These are phyloP conservation scores for Endothia cerciana DNA, from an alignment of 2,329 filamentous ascomycete species.

Conservation along the genomic window DNA sequence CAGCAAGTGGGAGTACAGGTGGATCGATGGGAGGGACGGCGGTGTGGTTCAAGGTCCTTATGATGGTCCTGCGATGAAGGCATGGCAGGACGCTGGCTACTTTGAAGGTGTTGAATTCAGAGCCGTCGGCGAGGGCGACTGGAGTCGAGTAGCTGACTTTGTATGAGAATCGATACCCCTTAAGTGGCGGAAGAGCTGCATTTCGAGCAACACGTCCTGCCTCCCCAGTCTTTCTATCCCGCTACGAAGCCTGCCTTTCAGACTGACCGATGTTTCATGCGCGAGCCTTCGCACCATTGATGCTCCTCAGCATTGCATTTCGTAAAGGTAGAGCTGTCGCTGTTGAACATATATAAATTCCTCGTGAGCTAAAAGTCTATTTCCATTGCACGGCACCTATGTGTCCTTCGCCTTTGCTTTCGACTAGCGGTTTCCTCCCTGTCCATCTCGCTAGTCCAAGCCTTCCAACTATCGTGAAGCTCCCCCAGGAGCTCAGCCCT, in stretches of 20 bases:
- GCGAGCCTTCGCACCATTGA: not conserved
- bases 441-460: conserved; percentile 20
- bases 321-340: not conserved
- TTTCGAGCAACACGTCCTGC: not conserved
- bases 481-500: conserved; percentile 8
- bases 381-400: not conserved
- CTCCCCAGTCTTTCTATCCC: too few species aligned
- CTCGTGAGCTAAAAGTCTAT: not conserved
- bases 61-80: conserved; percentile 81
- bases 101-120: conserved; percentile 90
- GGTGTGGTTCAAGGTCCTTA: conserved; percentile 84
- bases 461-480: conserved; percentile 10
- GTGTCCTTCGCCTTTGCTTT: conserved; percentile 1
- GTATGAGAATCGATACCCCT: conserved; percentile 4
- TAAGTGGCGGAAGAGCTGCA: not conserved
- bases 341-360: not conserved
- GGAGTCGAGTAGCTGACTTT: conserved; percentile 50
- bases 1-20: conserved; percentile 85
- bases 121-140: conserved; percentile 56
- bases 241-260: too few species aligned
- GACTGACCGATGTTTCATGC: not conserved
- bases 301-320: not conserved
- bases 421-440: not conserved
- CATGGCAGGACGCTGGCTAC: conserved; percentile 90
- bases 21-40: conserved; percentile 85